Base-by-base conservation (phyloP, 2,329 filamentous ascomycete genomes). In the Emergomyces orientalis region DNA sequence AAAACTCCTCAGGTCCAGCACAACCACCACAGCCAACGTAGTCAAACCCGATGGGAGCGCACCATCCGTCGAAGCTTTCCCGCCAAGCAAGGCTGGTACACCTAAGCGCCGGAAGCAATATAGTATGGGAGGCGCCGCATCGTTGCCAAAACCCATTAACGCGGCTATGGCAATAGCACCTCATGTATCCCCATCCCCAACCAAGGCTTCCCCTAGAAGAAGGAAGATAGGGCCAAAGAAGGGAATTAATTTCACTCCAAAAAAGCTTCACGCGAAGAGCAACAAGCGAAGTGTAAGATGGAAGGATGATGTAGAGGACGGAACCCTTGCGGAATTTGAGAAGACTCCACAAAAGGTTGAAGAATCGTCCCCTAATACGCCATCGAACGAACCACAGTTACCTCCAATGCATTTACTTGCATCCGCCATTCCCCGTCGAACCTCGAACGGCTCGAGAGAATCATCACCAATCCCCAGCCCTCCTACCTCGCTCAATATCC, bases 241-340 rank as follows among this genome's bases (percentile, higher is more conserved):
- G 76, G 85, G 86, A 14, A 81, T 96, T 58, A 84, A 85, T 37
- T 95, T 95, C 71, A 91, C 91, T 1, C 91, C 91, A 0, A 87
- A 87, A 65, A 96, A 90, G 76, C 32, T 67, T 4, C 70, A 71
- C 32, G 84, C 86, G 0, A 74, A 75, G 45, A 83, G 83, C 68
- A 73, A 78, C 62, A 91, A 91, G 75, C 85, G 92, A 64, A 87
- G 83, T 55, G 93, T 99, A 6, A 85, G 93, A 67, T 99, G 94
- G 94, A 87, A 90, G 63, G 91, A 96, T 70, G 94, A 97, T 69
- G 90, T 88, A 1, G 88, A 95, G 71, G 86, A 93, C 60, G 92
- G 91, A 30, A 87, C 88, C 0, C 79, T 97, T 62, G 91, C 89
- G 13, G 94, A 97, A 72, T 97, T 93, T 72, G 90, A 93, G 71